Conservation (phyloP, 2,329 filamentous ascomycete species). For the Ophiocordyceps camponoti-floridani region DNA sequence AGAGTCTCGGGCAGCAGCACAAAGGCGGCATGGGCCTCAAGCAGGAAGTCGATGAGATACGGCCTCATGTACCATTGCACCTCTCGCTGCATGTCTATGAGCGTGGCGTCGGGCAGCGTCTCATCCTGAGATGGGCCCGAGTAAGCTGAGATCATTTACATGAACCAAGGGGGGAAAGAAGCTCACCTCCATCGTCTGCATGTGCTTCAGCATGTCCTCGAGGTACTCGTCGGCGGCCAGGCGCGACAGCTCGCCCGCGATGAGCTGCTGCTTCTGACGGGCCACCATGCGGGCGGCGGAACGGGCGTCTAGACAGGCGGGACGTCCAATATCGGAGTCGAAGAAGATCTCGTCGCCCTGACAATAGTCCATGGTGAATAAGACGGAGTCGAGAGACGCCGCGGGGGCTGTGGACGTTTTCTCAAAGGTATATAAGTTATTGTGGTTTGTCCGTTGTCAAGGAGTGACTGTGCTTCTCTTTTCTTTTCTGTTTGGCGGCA, state of each 20-base stretch:
- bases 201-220: constrained; percentile 85
- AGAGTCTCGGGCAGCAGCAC: constrained; percentile 85
- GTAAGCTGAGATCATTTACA: no score
- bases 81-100: constrained; percentile 97
- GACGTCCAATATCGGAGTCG: constrained; percentile 32
- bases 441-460: constrained; percentile 12
- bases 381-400: constrained; percentile 1
- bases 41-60: constrained; percentile 92
- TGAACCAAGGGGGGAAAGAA: neutral
- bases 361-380: constrained; percentile 26
- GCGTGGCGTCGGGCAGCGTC: constrained; percentile 87
- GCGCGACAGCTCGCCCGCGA: constrained; percentile 76
- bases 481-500: constrained; percentile 16
- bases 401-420: neutral
- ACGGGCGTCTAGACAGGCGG: constrained; percentile 45
- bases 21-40: constrained; percentile 93
- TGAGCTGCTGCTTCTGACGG: constrained; percentile 68
- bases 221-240: constrained; percentile 79
- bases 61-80: constrained; percentile 99
- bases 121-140: constrained; percentile 33
- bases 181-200: constrained; percentile 80
- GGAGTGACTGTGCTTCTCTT: constrained; percentile 19
- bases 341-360: constrained; percentile 30
- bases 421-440: constrained; percentile 1
- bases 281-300: constrained; percentile 65